Base-by-base conservation (phyloP, 1,139 yeast species). In the Candida albicans region DNA sequence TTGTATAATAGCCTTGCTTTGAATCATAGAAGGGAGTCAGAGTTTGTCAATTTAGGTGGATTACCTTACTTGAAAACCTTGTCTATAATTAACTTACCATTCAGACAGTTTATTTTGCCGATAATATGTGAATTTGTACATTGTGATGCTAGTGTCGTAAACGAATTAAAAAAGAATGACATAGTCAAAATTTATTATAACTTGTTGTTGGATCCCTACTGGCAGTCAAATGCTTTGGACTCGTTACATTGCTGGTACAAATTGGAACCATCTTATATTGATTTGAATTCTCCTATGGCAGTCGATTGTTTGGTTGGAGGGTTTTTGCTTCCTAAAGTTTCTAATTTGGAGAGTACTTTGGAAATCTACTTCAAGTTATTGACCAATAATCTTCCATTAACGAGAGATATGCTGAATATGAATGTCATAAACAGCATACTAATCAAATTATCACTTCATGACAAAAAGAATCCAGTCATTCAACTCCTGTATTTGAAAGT, bases 161-260 rank as follows among this genome's bases (percentile, higher is more conserved):
- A 56, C 32, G 58, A 59, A 8, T 59, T 81, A 43, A 57, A 70
- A 59, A 62, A 67, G 41, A 54, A 69, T 46, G 64, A 68, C 30
- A 71, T 79, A 2, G 55, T 81, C n/a, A 62, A 66, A 6, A 68
- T 75, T 2, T 81, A 81, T 49, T 62, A 75, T 35, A 66, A 67
- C 25, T 63, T 83, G 11, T 59, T 83, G 12, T 55, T 72, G 10
- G 86, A 84, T 54, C 82, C 86, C 0, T 79, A 81, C 51, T 84
- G 89, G 89, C 87, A 82, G 56, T 79, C 83, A 14, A 80, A 79
- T 59, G 82, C 87, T 0, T 68, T 82, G 51, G 88, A 84, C 39
- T 75, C 88, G 0, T 66, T 84, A 8, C 49, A 68, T 25, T 62
- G 56, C 40, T 75, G 79, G 79, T 53, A 59, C 37, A 60, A 61